A percentile compares a stretch with the other conserved stretches of the same genome.
phyloP scores from a whole-genome alignment of 257 asterid species.

The Solanum chiquidenum region DNA sequence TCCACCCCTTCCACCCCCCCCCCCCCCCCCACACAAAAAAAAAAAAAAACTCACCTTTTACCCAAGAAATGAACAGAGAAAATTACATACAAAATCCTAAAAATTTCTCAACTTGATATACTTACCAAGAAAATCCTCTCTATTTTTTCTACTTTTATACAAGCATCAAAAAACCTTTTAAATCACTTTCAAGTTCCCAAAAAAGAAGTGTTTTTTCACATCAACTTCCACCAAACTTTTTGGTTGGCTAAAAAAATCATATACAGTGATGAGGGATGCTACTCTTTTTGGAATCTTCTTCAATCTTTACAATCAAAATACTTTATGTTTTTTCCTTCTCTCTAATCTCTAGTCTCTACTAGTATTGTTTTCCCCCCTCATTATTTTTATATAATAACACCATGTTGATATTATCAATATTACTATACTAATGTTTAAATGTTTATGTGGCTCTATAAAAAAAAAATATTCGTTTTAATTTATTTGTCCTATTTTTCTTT shows the following conservation, averaged over 20 bases:
- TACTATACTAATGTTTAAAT: not conserved
- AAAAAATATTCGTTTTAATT: not conserved
- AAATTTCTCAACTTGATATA: not conserved
- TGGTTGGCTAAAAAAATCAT: not conserved
- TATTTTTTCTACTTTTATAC: not conserved
- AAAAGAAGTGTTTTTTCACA: constrained; percentile 5
- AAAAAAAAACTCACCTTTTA: not conserved
- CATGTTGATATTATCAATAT: not conserved
- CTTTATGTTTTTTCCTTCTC: not conserved
- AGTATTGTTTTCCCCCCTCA: not conserved
- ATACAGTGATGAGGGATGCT: not conserved
- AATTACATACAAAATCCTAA: not conserved
- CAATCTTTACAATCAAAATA: not conserved
- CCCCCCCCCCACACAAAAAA: too few species aligned
- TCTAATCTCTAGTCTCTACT: not conserved
- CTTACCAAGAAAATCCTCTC: constrained; percentile 16
- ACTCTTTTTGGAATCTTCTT: not conserved
- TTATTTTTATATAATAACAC: not conserved
- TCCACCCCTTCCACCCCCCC: too few species aligned
- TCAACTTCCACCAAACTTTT: not conserved
- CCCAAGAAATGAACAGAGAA: not conserved
- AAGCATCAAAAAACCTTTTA: constrained; percentile 6
- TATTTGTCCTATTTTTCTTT: rapidly evolving
- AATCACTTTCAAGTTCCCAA: constrained; percentile 27
- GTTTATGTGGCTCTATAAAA: not conserved